Conservation (phyloP, 352 stramenopile species). For the Phytophthora podocarpi region DNA sequence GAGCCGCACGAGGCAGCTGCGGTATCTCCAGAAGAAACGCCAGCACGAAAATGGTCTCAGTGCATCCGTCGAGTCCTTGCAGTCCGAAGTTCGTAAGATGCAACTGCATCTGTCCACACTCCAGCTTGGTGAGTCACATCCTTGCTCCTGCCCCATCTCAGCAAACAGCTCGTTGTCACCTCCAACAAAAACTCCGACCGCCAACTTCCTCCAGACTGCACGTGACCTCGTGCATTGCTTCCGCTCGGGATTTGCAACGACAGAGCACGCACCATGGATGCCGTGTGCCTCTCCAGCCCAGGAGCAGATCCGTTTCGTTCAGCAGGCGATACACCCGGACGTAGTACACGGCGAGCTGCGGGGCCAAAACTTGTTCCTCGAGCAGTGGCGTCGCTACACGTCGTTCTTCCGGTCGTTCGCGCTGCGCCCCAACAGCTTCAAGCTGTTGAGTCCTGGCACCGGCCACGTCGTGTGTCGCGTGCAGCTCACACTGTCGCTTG, state of each 20-base stretch:
- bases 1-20: slow-evolving; percentile 24
- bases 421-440: slow-evolving; percentile 5
- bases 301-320: slow-evolving; percentile 32
- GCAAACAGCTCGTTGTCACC: background rate
- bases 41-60: slow-evolving; percentile 24
- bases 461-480: slow-evolving; percentile 9
- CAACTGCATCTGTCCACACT: slow-evolving; percentile 1
- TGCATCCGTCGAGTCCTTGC: slow-evolving; percentile 4
- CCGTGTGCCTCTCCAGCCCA: background rate
- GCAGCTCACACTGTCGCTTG: slow-evolving; percentile 15
- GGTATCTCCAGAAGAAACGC: slow-evolving; percentile 34
- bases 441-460: background rate
- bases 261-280: slow-evolving; percentile 4
- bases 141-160: too few species aligned
- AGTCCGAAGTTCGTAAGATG: slow-evolving; percentile 15
- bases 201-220: slow-evolving; percentile 7
- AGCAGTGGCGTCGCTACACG: slow-evolving; percentile 35
- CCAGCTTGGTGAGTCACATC: background rate
- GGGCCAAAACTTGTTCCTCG: slow-evolving; percentile 31
- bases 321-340: slow-evolving; percentile 13
- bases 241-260: slow-evolving; percentile 17
- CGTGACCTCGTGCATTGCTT: slow-evolving; percentile 32
- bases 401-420: slow-evolving; percentile 15
- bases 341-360: slow-evolving; percentile 12
- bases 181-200: background rate